Base-by-base conservation (phyloP, 2,329 filamentous ascomycete genomes). In the Aspergillus flavus region DNA sequence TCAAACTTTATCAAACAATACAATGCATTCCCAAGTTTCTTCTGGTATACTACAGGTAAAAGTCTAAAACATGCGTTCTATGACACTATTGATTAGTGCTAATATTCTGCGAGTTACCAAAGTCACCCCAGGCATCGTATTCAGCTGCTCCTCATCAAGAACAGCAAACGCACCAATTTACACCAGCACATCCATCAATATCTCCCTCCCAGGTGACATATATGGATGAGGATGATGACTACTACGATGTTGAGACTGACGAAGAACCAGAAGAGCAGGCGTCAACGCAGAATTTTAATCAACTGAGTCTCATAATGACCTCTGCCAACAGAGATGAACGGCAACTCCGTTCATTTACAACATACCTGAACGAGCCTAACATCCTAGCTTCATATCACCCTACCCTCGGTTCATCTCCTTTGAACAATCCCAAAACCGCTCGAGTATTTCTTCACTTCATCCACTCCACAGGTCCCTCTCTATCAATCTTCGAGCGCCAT, bases 361-460 rank as follows among this genome's bases (percentile, higher is more conserved):
- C 80, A 9, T 82, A 83, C 62, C 61, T 82, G 56, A 80, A 81
- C 41, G 80, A 83, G 61, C 76, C 79, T 1, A 81, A 82, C 59
- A 70, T 82, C 11, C 81, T 93, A 53, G 84, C 87, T 16, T 87
- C 85, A 2, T 93, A 94, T 69, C 83, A 84, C 46, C 89, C 90
- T 6, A 87, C 87, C 1, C 84, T 87, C 4, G 79, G 84, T 26
- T 87, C 86, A 36, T 90, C 89, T 45, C 94, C 95, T 36, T 81
- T 97, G 32, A 91, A 89, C 69, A 93, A 97, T 67, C 86, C 88
- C 3, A 89, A 90, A 66, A 94, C 92, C 12, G 90, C 92, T 16
- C 86, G 89, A 34, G 89, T 97, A 7, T 98, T 98, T 75, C 90
- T 90, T 76, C 93, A 98, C 77, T 98, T 97, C 75, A 88, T 98